Percentiles rank a stretch among this genome's conserved stretches.
These are phyloP conservation scores for Scedosporium aurantiacum DNA, from an alignment of 2,329 filamentous ascomycete genomes.

Conservation along the genomic window DNA sequence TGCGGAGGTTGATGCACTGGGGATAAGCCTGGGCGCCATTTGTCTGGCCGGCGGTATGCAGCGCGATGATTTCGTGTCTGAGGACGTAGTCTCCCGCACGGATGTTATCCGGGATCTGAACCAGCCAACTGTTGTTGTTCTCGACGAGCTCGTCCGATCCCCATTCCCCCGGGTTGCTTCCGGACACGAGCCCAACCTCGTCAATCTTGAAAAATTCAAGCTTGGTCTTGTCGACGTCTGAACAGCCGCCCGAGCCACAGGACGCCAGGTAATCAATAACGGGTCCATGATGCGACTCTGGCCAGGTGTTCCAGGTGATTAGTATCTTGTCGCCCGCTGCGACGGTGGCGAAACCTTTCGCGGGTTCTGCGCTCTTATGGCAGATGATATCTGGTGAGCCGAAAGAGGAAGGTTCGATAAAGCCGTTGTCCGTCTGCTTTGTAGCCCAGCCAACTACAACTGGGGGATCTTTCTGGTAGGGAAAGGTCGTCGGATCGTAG, in stretches of 20 bases:
- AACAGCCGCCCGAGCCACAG: slow-evolving; percentile 39
- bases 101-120: slow-evolving; percentile 34
- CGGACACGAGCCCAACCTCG: slow-evolving; percentile 37
- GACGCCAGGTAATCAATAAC: slow-evolving; percentile 50
- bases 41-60: slow-evolving; percentile 32
- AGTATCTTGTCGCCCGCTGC: slow-evolving; percentile 48
- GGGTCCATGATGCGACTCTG: slow-evolving; percentile 50
- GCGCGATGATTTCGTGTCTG: slow-evolving; percentile 44
- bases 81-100: slow-evolving; percentile 42
- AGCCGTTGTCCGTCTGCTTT: slow-evolving; percentile 28
- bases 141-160: slow-evolving; percentile 40
- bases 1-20: slow-evolving; percentile 35
- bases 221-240: slow-evolving; percentile 34
- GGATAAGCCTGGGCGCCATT: slow-evolving; percentile 38
- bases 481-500: slow-evolving; percentile 16
- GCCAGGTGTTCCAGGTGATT: slow-evolving; percentile 56
- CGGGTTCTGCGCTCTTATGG: slow-evolving; percentile 30
- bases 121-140: slow-evolving; percentile 33
- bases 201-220: slow-evolving; percentile 52
- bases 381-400: slow-evolving; percentile 33
- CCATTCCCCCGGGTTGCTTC: slow-evolving; percentile 35
- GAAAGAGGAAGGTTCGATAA: slow-evolving; percentile 31
- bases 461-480: background rate
- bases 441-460: slow-evolving; percentile 19
- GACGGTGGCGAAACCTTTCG: slow-evolving; percentile 29